Base-by-base conservation (phyloP, 768 basidiomycete genomes). In the Hygrophorus pudorinus region DNA sequence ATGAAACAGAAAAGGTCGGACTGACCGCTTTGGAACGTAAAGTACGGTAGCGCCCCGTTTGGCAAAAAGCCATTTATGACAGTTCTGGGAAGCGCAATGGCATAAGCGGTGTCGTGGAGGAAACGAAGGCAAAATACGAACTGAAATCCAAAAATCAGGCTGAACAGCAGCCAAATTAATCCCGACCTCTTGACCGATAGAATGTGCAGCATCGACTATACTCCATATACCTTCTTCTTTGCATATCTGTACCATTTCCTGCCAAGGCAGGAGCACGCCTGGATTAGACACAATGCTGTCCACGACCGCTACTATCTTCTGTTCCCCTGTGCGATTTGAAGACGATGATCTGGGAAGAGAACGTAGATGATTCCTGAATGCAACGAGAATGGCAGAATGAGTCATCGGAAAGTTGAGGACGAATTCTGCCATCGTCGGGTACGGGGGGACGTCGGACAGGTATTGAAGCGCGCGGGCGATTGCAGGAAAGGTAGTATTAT, bases 51-150 rank as follows among this genome's bases (percentile, higher is more conserved):
- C 78, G 1, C 76, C 66, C 4, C 88, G 72, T 57, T 85, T 81
- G 2, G 76, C 69, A 52, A 71, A 79, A 1, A 90, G 63, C 88
- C 90, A 93, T 60, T 92, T 91, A 61, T 91, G 84, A 51, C 81
- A 83, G 53, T 89, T 89, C 77, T 85, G 48, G 20, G 38, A 17
- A 36, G 31, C 13, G 7, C 21, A 18, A 5, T 12, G 16, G 43
- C 37, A 41, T 20, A 34, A 31, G 29, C 11, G 24, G 7, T 37
- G 33, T 10, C 41, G 46, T 13, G 41, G 31, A 12, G 24, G 30
- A n/a, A 35, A 12, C n/a, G 4, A 14, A n/a, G n/a, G n/a, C n/a
- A 17, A 31, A 17, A 35, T 28, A 65, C 75, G 17, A 48, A 86
- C 85, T 28, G 85, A 81, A 3, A 82, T 62, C 79, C 81, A 90